Evolutionary conservation across 768 basidiomycete genomes (phyloP).

Genomic region (Phlebiopsis gigantea): DNA sequence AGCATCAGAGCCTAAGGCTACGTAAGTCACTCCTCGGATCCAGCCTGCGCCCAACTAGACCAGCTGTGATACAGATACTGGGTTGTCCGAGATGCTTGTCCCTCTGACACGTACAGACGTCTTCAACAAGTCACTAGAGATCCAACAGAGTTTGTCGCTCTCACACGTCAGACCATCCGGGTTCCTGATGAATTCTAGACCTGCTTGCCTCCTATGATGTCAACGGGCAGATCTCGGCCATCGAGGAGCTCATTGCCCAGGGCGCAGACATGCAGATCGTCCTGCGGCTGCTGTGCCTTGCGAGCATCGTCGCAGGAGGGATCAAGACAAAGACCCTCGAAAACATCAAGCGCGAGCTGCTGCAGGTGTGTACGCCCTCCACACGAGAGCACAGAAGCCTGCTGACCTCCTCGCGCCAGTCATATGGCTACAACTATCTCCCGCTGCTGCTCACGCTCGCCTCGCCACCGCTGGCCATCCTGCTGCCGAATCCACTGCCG

Average conservation of each 20-base stretch:
- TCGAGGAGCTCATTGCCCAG: conserved; percentile 88
- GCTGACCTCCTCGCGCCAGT: conserved; percentile 36
- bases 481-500: conserved; percentile 67
- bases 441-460: conserved; percentile 64
- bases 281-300: conserved; percentile 78
- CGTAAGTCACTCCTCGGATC: conserved; percentile 69
- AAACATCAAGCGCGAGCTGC: conserved; percentile 83
- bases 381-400: not conserved
- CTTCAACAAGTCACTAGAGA: conserved; percentile 90
- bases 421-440: conserved; percentile 72
- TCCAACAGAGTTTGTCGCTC: conserved; percentile 79
- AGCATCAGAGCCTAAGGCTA: conserved; percentile 83
- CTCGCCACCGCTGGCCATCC: conserved; percentile 59
- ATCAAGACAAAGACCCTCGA: conserved; percentile 86
- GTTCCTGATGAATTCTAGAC: conserved; percentile 44
- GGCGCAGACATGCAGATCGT: conserved; percentile 79
- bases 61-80: conserved; percentile 74
- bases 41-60: conserved; percentile 11
- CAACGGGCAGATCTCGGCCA: conserved; percentile 69
- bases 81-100: conserved; percentile 87
- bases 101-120: conserved; percentile 78
- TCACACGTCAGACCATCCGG: not conserved
- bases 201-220: conserved; percentile 91
- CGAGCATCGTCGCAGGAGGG: conserved; percentile 78
- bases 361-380: conserved; percentile 49